Evolutionary conservation across 2,329 filamentous ascomycete genomes (phyloP).

Genomic region (Hypoxylon sp.): DNA sequence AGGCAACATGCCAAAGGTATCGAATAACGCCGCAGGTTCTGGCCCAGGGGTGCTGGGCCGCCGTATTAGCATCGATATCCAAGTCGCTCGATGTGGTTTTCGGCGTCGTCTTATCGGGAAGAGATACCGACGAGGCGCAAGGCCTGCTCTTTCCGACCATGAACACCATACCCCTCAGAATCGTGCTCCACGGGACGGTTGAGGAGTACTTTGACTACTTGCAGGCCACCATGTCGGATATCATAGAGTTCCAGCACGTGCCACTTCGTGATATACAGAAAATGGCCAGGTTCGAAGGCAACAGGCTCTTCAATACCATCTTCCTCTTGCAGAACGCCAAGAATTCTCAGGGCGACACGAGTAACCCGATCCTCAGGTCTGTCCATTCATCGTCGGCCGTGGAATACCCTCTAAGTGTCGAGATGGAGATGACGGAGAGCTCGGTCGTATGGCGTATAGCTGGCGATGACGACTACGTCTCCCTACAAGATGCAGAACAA

Average conservation of each 20-base stretch:
- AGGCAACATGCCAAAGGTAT: constrained; percentile 68
- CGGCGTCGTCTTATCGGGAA: constrained; percentile 82
- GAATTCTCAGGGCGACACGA: not conserved
- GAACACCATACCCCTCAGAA: constrained; percentile 84
- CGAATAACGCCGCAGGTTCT: constrained; percentile 79
- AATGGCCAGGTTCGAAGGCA: constrained; percentile 49
- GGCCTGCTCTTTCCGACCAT: constrained; percentile 84
- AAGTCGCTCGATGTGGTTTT: constrained; percentile 78
- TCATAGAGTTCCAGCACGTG: constrained; percentile 77
- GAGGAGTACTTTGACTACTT: constrained; percentile 73
- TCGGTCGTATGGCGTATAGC: constrained; percentile 75
- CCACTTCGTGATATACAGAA: constrained; percentile 75
- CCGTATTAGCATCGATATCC: constrained; percentile 70
- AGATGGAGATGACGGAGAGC: constrained; percentile 71
- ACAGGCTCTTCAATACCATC: constrained; percentile 60
- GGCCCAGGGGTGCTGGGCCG: constrained; percentile 78
- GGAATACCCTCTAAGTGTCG: constrained; percentile 83
- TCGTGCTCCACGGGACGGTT: constrained; percentile 73
- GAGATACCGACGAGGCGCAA: constrained; percentile 75
- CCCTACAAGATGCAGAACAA: constrained; percentile 52
- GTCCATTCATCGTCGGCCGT: constrained; percentile 70
- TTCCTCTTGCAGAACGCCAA: constrained; percentile 61
- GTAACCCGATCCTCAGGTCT: constrained; percentile 64
- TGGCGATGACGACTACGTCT: constrained; percentile 65
- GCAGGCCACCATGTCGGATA: constrained; percentile 71